phyloP scores from a whole-genome alignment of 495 filamentous ascomycete genomes.

The Aspergillus avenaceus region DNA sequence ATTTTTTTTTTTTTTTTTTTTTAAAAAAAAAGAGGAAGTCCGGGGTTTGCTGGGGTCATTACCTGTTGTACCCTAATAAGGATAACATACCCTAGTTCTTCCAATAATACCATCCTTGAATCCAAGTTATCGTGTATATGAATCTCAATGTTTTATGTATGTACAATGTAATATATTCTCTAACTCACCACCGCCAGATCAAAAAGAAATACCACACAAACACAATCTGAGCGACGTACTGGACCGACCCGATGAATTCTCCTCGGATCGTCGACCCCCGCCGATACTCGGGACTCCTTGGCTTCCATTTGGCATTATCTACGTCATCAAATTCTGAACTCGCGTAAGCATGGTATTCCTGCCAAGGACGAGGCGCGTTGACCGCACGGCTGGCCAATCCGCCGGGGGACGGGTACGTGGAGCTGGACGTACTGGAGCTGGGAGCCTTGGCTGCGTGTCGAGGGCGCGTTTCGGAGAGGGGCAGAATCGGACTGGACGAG shows the following conservation, averaged over 20 bases:
- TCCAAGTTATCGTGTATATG: neutral
- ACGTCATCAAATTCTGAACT: constrained; percentile 22
- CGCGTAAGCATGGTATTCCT: constrained; percentile 26
- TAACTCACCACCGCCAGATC: constrained; percentile 45
- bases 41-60: too few relatives aligned
- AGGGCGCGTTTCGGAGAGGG: constrained; percentile 29
- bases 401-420: constrained; percentile 25
- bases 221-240: constrained; percentile 40
- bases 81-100: too few relatives aligned
- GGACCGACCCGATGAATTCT: constrained; percentile 28
- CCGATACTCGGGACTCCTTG: constrained; percentile 3
- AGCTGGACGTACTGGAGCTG: constrained; percentile 37
- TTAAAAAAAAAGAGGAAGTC: too few relatives aligned
- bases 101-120: too few relatives aligned
- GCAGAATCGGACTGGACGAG: constrained; percentile 27
- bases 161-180: neutral
- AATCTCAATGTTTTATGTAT: neutral
- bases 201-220: constrained; percentile 49
- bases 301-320: constrained; percentile 18
- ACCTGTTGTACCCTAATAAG: too few relatives aligned
- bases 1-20: too few relatives aligned
- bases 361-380: constrained; percentile 20
- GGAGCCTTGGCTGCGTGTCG: constrained; percentile 21
- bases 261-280: constrained; percentile 13
- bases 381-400: constrained; percentile 32